These are phyloP conservation scores for Trametopsis cervina DNA, from an alignment of 768 basidiomycete species.

Conservation along the genomic window DNA sequence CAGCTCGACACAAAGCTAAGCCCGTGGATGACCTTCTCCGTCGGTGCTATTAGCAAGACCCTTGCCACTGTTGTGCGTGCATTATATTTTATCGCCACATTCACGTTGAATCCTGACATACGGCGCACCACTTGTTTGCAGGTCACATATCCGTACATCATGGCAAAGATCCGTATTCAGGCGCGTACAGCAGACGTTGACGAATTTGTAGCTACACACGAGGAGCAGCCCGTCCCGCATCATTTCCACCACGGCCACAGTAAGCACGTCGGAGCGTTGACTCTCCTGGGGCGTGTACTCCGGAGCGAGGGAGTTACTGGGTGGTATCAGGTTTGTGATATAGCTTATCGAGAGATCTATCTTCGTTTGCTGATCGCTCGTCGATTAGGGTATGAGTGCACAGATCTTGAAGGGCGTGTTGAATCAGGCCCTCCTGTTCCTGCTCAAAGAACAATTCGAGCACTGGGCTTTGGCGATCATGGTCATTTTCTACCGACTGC, in stretches of 20 bases:
- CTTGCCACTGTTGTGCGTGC: slow-evolving; percentile 84
- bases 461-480: slow-evolving; percentile 74
- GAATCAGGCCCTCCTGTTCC: slow-evolving; percentile 91
- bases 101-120: background rate
- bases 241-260: slow-evolving; percentile 36
- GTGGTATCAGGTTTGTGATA: slow-evolving; percentile 92
- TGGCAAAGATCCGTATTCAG: slow-evolving; percentile 95
- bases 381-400: slow-evolving; percentile 81
- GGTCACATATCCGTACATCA: slow-evolving; percentile 95
- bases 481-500: background rate
- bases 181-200: slow-evolving; percentile 61
- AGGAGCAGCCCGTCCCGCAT: slow-evolving; percentile 31
- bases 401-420: slow-evolving; percentile 95
- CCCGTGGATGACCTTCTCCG: slow-evolving; percentile 69
- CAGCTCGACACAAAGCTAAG: slow-evolving; percentile 50
- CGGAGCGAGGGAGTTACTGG: slow-evolving; percentile 77
- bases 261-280: slow-evolving; percentile 67
- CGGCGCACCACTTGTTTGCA: slow-evolving; percentile 21
- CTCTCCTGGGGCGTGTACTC: slow-evolving; percentile 66
- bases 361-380: slow-evolving; percentile 1
- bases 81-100: background rate
- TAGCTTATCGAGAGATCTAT: no score
- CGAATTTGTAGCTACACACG: slow-evolving; percentile 36
- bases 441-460: slow-evolving; percentile 97
- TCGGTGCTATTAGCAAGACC: slow-evolving; percentile 93